Conservation (phyloP, 2,329 filamentous ascomycete species). For the Aspergillus costaricaensis region DNA sequence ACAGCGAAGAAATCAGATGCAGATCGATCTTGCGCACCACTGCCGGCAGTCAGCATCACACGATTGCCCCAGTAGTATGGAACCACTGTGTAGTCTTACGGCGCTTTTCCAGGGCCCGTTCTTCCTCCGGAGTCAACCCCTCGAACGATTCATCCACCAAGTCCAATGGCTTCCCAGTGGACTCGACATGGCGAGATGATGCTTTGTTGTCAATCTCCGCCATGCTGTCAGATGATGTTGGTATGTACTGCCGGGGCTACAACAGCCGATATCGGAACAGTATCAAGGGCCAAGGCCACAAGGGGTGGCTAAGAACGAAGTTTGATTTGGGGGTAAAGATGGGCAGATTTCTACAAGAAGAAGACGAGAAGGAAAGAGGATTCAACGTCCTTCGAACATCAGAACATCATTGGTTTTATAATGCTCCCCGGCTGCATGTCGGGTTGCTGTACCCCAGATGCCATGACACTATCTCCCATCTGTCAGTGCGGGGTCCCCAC, state of each 20-base stretch:
- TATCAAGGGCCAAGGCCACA: neutral
- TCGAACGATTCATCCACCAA: neutral
- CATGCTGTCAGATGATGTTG: neutral
- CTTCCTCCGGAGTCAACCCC: slow-evolving; percentile 6
- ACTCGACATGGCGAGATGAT: slow-evolving; percentile 12
- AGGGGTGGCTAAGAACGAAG: neutral
- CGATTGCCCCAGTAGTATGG: neutral
- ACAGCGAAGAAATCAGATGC: slow-evolving; percentile 18
- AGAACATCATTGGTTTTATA: neutral
- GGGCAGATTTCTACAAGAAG: too few species aligned
- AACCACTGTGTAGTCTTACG: neutral
- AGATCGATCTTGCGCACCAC: slow-evolving; percentile 22
- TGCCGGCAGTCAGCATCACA: neutral
- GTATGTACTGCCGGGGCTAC: too few species aligned
- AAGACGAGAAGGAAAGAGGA: too few species aligned
- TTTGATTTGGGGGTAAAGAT: too few species aligned
- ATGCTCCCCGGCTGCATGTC: neutral
- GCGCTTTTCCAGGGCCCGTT: neutral
- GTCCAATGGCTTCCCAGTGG: neutral
- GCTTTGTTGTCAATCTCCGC: slow-evolving; percentile 10
- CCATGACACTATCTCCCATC: neutral
- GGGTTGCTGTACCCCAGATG: neutral
- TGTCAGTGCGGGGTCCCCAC: neutral
- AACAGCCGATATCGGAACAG: neutral
- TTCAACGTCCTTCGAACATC: too few species aligned